Conservation (phyloP, 805 yeast species). For the Ogataea minuta region DNA sequence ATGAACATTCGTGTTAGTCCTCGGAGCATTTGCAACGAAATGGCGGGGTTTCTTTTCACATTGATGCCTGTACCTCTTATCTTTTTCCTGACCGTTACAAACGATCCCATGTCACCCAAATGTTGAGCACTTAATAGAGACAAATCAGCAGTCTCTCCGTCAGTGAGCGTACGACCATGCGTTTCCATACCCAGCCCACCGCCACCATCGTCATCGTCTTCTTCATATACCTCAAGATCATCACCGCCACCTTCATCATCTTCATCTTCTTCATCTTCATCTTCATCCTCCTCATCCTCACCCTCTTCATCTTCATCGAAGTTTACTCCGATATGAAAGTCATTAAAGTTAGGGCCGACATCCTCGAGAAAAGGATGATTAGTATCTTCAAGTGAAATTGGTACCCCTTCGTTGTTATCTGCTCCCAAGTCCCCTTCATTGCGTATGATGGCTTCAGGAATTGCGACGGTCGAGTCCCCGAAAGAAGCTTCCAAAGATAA, state of each 20-base stretch:
- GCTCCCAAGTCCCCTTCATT: constrained; percentile 29
- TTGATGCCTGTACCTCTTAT: constrained; percentile 1
- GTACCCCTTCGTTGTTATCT: constrained; percentile 18
- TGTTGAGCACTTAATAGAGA: constrained; percentile 16
- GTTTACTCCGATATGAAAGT: constrained; percentile 10
- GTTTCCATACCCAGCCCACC: too few relatives aligned
- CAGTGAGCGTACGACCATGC: not conserved
- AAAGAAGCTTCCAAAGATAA: constrained; percentile 28
- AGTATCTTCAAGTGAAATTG: constrained; percentile 6
- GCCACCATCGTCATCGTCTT: too few relatives aligned
- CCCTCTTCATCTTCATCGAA: constrained; percentile 4
- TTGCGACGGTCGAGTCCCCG: constrained; percentile 33
- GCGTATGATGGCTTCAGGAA: constrained; percentile 35
- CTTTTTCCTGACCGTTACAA: constrained; percentile 19
- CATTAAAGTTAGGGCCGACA: constrained; percentile 3
- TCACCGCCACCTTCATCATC: constrained; percentile 13
- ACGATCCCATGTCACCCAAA: constrained; percentile 9
- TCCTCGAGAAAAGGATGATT: constrained; percentile 12
- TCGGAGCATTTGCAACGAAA: constrained; percentile 16
- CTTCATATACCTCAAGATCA: constrained; percentile 1
- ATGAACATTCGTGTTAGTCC: constrained; percentile 17
- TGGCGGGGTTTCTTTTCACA: constrained; percentile 6
- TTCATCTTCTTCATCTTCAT: constrained; percentile 16
- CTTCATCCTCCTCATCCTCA: constrained; percentile 5
- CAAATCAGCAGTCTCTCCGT: constrained; percentile 15